A percentile compares a stretch with the other conserved stretches of the same genome.
Conservation (phyloP, 257 asterid genomes). For the Solanum lignicaule region DNA sequence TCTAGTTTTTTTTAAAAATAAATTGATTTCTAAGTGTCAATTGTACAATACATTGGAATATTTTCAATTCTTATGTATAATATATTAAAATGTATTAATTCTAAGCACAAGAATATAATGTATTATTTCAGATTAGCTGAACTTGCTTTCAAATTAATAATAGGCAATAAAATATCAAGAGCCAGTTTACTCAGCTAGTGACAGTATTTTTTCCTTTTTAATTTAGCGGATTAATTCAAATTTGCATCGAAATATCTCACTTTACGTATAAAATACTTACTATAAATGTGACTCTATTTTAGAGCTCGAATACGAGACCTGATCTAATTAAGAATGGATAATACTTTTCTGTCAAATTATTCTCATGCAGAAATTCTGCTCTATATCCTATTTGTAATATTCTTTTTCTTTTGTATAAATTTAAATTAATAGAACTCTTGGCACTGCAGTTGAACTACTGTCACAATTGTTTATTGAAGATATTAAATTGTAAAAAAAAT, state of each 20-base stretch:
- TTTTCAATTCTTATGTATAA: neutral
- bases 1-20: accelerated
- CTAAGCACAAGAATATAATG: neutral
- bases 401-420: neutral
- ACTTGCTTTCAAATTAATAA: neutral
- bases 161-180: neutral
- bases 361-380: neutral
- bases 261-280: neutral
- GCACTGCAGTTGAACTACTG: neutral
- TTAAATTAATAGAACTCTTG: neutral
- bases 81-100: neutral
- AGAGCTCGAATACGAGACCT: neutral
- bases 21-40: neutral
- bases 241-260: neutral
- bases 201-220: neutral
- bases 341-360: neutral
- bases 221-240: neutral
- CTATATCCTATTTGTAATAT: neutral
- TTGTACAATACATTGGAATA: neutral
- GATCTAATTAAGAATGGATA: neutral
- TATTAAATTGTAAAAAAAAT: neutral
- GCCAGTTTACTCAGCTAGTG: neutral
- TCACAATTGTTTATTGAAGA: neutral
- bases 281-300: neutral
- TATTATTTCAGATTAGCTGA: neutral